Evolutionary conservation across 805 yeast species (phyloP), one percentile per base, ranked within the genome.

Genomic region (Schwanniomyces polymorphus): DNA sequence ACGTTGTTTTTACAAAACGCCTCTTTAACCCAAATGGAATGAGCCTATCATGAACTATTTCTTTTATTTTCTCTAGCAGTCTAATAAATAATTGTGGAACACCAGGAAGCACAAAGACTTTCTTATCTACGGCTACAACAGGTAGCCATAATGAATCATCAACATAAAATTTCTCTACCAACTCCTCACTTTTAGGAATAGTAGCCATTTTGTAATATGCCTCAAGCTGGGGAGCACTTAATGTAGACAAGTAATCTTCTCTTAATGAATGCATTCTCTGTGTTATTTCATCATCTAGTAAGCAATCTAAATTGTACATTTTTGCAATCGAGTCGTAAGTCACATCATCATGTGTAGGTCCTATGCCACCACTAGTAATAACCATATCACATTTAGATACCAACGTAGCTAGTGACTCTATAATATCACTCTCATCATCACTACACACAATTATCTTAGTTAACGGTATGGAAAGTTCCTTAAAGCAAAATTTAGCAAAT

Each of bases 291-390:
- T 65, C 56, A 61, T 90, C 85, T 14, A 84, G 60, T 38, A 61
- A 64, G 48, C 82, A 63, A 0, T 77, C 76, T 7, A 86, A 59
- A 1, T 64, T 64, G 52, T 74, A 89, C 7, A 87, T 86, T 53
- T 76, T 77, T 1, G 92, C 88, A n/a, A 90, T 63, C 1, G 88
- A 74, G 44, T 80, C 82, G 63, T 90, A 90, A 0, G 96, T 89
- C 50, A 90, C 85, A 61, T 90, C 97, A 60, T 90, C 97, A 56
- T 89, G 96, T 0, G 97, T 90, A 4, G 96, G 88, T 0, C 97
- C 97, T 48, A 90, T 88, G 1, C 76, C 85, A 27, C 88, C 86
- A 45, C 86, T 76, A 0, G 95, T 88, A 18, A 87, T 79, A 7
- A 87, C 76, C 38, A 88, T 76, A 58, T 86, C 90, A 54, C 81